These are phyloP conservation scores for Yarrowia sp. DNA, from an alignment of 805 yeast genomes.

Conservation along the genomic window DNA sequence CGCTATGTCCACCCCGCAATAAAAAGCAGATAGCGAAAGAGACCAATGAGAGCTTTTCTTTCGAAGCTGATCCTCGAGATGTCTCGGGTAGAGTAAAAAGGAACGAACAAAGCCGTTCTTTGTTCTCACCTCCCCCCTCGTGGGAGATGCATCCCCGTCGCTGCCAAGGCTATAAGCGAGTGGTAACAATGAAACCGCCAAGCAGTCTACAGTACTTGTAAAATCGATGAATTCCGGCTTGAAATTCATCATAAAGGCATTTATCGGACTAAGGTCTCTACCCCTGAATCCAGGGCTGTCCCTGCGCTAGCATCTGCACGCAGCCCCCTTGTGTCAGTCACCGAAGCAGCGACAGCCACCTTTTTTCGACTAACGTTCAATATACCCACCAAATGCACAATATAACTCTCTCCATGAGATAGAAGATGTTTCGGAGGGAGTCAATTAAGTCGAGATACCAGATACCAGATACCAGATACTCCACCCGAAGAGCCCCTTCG, in stretches of 20 bases:
- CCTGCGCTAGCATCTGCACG: not conserved
- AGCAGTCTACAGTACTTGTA: no score
- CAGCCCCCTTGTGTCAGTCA: no score
- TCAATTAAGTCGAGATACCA: not conserved
- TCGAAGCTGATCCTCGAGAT: not conserved
- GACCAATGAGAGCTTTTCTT: not conserved
- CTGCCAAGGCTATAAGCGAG: not conserved
- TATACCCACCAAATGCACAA: not conserved
- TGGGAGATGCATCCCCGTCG: not conserved
- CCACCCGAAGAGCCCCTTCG: not conserved
- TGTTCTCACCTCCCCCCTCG: not conserved
- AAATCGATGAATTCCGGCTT: no score
- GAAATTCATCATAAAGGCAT: no score
- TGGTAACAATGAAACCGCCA: no score
- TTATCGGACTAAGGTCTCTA: no score
- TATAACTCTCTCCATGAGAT: not conserved
- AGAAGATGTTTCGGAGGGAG: not conserved
- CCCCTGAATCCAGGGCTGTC: no score
- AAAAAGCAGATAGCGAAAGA: not conserved
- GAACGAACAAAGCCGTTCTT: not conserved
- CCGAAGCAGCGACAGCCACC: not conserved
- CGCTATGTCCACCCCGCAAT: not conserved
- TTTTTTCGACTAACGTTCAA: not conserved
- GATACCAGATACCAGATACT: no score
- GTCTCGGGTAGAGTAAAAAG: not conserved